Evolutionary conservation across 1,284 basidiomycete genomes (phyloP), one percentile per base, ranked within the genome.

Genomic region (Sporisorium exsertum): DNA sequence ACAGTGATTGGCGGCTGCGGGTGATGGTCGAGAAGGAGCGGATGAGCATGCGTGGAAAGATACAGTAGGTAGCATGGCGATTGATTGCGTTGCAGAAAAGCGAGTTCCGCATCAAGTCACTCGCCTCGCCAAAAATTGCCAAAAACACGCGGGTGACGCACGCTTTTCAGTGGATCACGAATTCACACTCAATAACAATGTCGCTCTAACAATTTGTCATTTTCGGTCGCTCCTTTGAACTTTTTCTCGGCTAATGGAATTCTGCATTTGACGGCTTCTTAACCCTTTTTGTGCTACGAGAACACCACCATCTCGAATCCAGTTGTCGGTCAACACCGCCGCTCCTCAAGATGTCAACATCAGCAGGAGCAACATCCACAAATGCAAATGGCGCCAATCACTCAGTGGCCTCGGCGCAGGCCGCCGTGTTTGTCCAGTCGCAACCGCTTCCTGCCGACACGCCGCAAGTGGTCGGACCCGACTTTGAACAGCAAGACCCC

Each of bases 401-500:
- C 45, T 37, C 55, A 15, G 72, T 64, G 15, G 54, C 65, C 8
- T 73, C 70, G 45, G 78, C 78, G 3, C 78, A 80, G 60, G 78
- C 78, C 5, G 78, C 78, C 13, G 78, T 80, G 27, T 76, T 80
- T 33, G 72, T 72, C 8, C 72, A 70, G 32, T 80, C 78, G 13
- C 72, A 75, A 32, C 61, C 60, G n/a, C 64, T 80, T 9, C 78
- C 78, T 27, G 62, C 60, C 18, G 67, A 68, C 50, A 78, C 78
- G 16, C 77, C 77, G 1, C 59, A 54, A 5, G 93, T 98, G 27
- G 87, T 90, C 83, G 96, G 96, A 0, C 97, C 97, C 5, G 90
- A 96, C 86, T 93, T 98, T 80, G 92, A 94, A 70, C 86, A 90
- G 37, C 87, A 88, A 8, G 85, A 92, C 42, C 91, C 91, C 47